Evolutionary conservation across 108 stramenopile species (phyloP).

Genomic region (Chaetoceros tenuissimus): DNA sequence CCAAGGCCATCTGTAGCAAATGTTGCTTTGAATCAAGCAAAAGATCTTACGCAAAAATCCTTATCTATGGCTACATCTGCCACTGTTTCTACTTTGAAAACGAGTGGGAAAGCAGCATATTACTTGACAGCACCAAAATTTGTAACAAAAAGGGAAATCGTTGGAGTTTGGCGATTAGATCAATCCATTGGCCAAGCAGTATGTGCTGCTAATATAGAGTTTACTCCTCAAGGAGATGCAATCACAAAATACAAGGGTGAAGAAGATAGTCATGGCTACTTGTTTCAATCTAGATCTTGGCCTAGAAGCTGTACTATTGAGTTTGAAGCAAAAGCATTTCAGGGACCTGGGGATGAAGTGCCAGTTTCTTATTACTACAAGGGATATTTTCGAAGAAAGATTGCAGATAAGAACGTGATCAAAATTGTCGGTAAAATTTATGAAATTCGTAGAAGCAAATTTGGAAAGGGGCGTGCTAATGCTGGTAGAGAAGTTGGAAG

Average conservation of each 20-base stretch:
- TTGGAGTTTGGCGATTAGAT: constrained; percentile 41
- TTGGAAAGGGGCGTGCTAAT: constrained; percentile 12
- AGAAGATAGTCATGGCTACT: constrained; percentile 2
- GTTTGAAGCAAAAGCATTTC: constrained; percentile 41
- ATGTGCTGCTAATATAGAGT: constrained; percentile 37
- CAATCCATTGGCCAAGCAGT: constrained; percentile 16
- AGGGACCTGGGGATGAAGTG: constrained; percentile 19
- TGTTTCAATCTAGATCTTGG: constrained; percentile 18
- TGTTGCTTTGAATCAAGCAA: neutral
- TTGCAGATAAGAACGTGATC: constrained; percentile 34
- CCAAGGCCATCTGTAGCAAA: too few species aligned
- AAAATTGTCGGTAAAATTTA: constrained; percentile 43
- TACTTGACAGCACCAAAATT: constrained; percentile 28
- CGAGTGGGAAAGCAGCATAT: constrained; percentile 30
- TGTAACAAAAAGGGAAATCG: constrained; percentile 21
- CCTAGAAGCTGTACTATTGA: constrained; percentile 20
- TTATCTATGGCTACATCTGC: constrained; percentile 16
- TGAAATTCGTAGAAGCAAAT: constrained; percentile 13
- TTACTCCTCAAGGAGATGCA: constrained; percentile 9
- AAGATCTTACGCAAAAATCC: constrained; percentile 22
- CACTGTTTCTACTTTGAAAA: constrained; percentile 19
- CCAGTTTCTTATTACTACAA: constrained; percentile 24
- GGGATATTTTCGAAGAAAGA: constrained; percentile 33
- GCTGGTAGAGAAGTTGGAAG: constrained; percentile 28
- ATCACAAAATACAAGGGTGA: constrained; percentile 12